Base-by-base conservation (phyloP, 257 asterid species). In the Datura wrightii region DNA sequence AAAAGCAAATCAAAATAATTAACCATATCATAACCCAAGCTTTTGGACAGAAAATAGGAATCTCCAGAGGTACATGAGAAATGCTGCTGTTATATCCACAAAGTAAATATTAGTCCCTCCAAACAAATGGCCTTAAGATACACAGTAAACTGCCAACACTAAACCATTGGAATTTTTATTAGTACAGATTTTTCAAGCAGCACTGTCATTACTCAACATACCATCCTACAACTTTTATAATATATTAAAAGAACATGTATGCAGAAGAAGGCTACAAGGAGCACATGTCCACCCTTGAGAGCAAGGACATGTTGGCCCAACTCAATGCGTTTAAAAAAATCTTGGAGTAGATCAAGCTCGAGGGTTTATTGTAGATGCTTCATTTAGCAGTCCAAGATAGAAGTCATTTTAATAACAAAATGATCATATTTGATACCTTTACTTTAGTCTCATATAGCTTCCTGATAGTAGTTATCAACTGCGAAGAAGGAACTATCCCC, bases 401-500 rank as follows among this genome's bases (percentile, higher is more conserved):
- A 48, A 7, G 63, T 31, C 44, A 78, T 34, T 52, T 14, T 15
- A 83, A 19, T 56, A 87, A 44, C 70, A 55, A 72, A 55, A 72
- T 71, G 18, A 80, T 79, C 44, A 86, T 66, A 82, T 60, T 78
- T 41, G 58, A 84, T 85, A 93, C 99, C 99, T 93, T 94, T 82
- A 92, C 56, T 87, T 92, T 93, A 87, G 93, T 91, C 82, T 93
- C 93, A 76, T 94, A 95, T 83, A 97, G 89, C 89, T 90, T 92
- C 93, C 88, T 91, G 82, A 94, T 80, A 74, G 95, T 90, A 66
- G 93, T 88, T 83, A 94, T 84, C 79, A 97, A 84, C 82, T 89
- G 97, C 72, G 92, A 93, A 82, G 98, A 94, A 82, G 99, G 99
- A 84, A 88, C 87, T 48, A 89, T 89, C 85, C 97, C 98, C 85